Evolutionary conservation across 805 yeast genomes (phyloP).

Genomic region (Saccharomycopsis javanensis): DNA sequence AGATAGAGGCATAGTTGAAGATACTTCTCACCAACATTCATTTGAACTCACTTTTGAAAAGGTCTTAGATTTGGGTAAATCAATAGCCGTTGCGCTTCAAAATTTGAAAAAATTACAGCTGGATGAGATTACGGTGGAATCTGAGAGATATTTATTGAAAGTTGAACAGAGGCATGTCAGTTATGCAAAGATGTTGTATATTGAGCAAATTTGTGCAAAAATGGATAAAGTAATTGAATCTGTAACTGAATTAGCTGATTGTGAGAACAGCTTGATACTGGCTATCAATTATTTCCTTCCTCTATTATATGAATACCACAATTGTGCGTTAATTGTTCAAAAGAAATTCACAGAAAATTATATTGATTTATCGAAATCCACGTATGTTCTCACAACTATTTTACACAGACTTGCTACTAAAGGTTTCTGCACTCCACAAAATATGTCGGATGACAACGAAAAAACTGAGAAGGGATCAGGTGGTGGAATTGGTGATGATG

Average conservation of each 20-base stretch:
- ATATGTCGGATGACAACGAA: constrained; percentile 48
- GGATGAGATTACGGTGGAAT: constrained; percentile 33
- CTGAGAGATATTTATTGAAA: constrained; percentile 58
- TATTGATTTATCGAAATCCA: constrained; percentile 45
- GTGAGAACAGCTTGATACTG: background rate
- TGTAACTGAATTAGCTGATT: background rate
- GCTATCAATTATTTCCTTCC: constrained; percentile 42
- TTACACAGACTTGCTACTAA: constrained; percentile 55
- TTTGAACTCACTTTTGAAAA: background rate
- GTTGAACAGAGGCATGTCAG: constrained; percentile 37
- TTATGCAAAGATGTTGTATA: constrained; percentile 36
- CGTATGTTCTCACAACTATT: constrained; percentile 46
- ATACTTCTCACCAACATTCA: constrained; percentile 34
- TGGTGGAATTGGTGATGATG: constrained; percentile 79
- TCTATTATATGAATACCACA: constrained; percentile 47
- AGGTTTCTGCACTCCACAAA: constrained; percentile 92
- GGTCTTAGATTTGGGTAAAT: constrained; percentile 35
- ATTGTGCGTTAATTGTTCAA: constrained; percentile 23
- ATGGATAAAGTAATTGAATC: constrained; percentile 24
- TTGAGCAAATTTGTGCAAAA: constrained; percentile 28
- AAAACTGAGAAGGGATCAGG: constrained; percentile 37
- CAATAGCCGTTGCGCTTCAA: constrained; percentile 62
- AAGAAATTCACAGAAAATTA: constrained; percentile 40
- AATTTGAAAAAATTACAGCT: constrained; percentile 34
- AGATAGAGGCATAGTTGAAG: constrained; percentile 14